Evolutionary conservation across 2,329 filamentous ascomycete species (phyloP).

Genomic region (Delphinella strobiligena): DNA sequence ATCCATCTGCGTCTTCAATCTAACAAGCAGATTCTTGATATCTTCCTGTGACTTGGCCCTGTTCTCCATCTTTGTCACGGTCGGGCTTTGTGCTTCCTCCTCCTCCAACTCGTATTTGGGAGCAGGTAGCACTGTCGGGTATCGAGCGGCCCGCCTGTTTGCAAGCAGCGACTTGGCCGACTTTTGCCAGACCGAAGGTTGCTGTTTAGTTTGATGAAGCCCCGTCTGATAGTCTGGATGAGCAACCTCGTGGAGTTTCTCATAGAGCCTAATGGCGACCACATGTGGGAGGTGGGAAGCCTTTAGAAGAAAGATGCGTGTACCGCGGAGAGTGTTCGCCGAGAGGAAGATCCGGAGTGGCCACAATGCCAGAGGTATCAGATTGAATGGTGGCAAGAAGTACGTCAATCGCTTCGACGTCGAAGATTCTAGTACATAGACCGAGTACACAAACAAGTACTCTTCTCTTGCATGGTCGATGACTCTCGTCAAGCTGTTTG

Average conservation of each 20-base stretch:
- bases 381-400: slow-evolving; percentile 45
- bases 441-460: slow-evolving; percentile 69
- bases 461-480: slow-evolving; percentile 57
- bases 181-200: no score
- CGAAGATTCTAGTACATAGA: slow-evolving; percentile 42
- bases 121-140: slow-evolving; percentile 2
- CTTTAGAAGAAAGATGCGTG: slow-evolving; percentile 47
- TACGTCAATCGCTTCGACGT: slow-evolving; percentile 37
- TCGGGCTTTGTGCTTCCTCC: background rate
- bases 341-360: slow-evolving; percentile 59
- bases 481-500: slow-evolving; percentile 57
- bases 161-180: no score
- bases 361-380: slow-evolving; percentile 60
- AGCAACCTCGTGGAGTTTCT: slow-evolving; percentile 24
- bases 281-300: slow-evolving; percentile 56
- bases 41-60: background rate
- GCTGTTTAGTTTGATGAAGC: slow-evolving; percentile 1
- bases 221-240: slow-evolving; percentile 1
- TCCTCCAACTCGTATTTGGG: slow-evolving; percentile 1
- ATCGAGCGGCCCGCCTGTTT: no score
- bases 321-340: slow-evolving; percentile 49
- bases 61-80: background rate
- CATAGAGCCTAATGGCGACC: slow-evolving; percentile 55
- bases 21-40: slow-evolving; percentile 6
- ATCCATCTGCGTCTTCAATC: slow-evolving; percentile 26